These are phyloP conservation scores for Phialocephala sp. DNA, from an alignment of 2,329 filamentous ascomycete species.

Conservation along the genomic window DNA sequence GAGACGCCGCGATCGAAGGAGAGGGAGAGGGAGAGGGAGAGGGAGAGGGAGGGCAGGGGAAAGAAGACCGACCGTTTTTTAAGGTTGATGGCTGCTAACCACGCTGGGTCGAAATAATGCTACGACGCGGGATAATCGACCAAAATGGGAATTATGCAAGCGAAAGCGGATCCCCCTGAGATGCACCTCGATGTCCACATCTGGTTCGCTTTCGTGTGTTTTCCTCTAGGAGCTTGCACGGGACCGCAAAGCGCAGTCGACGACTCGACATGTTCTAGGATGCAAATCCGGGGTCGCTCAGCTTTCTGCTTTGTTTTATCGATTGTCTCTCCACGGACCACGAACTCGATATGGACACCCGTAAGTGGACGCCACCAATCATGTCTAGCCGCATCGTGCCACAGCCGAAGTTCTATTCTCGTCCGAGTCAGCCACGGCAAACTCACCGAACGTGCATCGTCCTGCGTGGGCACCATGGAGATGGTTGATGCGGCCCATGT, in stretches of 20 bases:
- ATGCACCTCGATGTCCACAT: not conserved
- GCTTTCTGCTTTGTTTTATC: not conserved
- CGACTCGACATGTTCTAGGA: not conserved
- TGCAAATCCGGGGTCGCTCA: too few species aligned
- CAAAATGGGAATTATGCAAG: not conserved
- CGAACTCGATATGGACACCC: not conserved
- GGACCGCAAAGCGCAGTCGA: not conserved
- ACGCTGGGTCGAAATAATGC: not conserved
- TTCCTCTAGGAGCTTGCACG: not conserved
- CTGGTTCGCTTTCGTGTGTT: not conserved
- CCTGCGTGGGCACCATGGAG: not conserved
- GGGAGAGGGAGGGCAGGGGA: too few species aligned
- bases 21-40: too few species aligned
- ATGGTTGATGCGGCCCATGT: not conserved
- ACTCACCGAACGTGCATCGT: slow-evolving; percentile 1
- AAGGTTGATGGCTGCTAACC: not conserved
- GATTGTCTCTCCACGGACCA: not conserved
- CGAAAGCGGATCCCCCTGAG: not conserved
- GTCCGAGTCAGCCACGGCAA: not conserved
- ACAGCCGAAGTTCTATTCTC: not conserved
- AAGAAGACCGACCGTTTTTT: not conserved
- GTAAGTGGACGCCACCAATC: slow-evolving; percentile 8
- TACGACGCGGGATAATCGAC: not conserved
- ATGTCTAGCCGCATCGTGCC: not conserved
- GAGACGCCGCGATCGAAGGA: not conserved